phyloP scores from a whole-genome alignment of 306 rosid species.

The Elaeagnus macrophylla region DNA sequence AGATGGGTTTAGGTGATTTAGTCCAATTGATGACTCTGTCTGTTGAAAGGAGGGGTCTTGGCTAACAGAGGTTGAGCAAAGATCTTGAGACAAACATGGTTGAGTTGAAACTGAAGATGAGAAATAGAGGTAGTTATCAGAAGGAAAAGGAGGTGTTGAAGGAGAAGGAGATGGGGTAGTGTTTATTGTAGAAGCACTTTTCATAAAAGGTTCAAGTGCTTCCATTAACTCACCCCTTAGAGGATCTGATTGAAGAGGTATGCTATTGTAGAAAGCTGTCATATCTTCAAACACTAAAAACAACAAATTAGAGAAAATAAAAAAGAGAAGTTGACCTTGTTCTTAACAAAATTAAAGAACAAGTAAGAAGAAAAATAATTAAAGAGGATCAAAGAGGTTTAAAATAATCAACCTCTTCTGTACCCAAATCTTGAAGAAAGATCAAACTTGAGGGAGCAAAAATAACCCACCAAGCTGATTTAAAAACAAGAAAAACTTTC shows the following conservation, averaged over 20 bases:
- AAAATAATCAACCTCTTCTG: conserved; percentile 69
- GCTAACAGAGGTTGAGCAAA: conserved; percentile 34
- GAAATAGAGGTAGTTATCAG: conserved; percentile 5
- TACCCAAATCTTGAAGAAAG: conserved; percentile 4
- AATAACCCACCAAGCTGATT: conserved; percentile 57
- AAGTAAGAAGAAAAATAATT: conserved; percentile 14
- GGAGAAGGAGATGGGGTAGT: conserved; percentile 16
- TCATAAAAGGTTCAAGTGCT: conserved; percentile 97
- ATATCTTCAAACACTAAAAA: conserved; percentile 20
- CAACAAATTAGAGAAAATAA: neutral
- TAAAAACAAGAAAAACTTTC: neutral
- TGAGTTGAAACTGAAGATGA: conserved; percentile 21
- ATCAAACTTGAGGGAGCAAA: conserved; percentile 54
- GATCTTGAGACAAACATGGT: conserved; percentile 25
- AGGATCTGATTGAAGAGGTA: conserved; percentile 44
- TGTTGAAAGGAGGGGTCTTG: conserved; percentile 20
- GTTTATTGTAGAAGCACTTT: conserved; percentile 44
- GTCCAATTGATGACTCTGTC: conserved; percentile 37
- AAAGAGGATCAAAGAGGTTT: conserved; percentile 42
- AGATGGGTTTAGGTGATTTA: conserved; percentile 47
- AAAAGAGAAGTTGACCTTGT: conserved; percentile 29
- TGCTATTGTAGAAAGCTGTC: conserved; percentile 62
- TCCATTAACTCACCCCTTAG: conserved; percentile 88
- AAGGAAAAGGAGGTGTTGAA: conserved; percentile 15
- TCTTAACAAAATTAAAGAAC: conserved; percentile 59